Conservation (phyloP, 495 filamentous ascomycete species). For the Margaritispora aquatica region DNA sequence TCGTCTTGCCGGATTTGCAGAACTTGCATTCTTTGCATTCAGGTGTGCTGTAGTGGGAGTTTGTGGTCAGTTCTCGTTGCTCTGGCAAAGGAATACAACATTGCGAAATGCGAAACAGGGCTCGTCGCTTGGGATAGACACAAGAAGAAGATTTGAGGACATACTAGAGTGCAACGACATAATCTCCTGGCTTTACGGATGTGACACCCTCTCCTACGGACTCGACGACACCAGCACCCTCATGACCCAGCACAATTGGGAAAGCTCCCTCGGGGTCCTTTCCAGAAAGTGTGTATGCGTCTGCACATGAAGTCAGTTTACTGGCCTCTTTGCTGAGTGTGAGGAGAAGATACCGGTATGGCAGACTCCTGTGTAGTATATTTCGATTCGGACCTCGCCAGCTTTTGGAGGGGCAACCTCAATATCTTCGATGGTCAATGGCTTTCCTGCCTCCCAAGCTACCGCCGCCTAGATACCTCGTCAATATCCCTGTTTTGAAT, state of each 20-base stretch:
- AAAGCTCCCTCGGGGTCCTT: conserved; percentile 99
- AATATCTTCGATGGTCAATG: conserved; percentile 81
- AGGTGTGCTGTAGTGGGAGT: conserved; percentile 67
- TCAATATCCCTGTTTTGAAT: conserved; percentile 7
- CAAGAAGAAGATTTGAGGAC: conserved; percentile 24
- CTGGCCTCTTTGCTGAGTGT: not conserved
- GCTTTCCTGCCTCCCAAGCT: conserved; percentile 91
- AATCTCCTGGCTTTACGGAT: conserved; percentile 83
- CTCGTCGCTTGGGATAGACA: no score
- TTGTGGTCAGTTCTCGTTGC: conserved; percentile 1
- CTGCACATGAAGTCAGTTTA: conserved; percentile 34
- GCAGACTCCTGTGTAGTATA: conserved; percentile 96
- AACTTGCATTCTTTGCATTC: conserved; percentile 99
- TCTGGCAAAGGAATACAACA: no score
- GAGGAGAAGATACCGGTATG: conserved; percentile 68
- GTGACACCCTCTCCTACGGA: conserved; percentile 95
- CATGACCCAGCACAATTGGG: conserved; percentile 92
- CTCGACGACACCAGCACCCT: conserved; percentile 95
- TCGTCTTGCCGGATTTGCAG: conserved; percentile 98
- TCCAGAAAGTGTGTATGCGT: conserved; percentile 96
- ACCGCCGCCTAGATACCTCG: conserved; percentile 64
- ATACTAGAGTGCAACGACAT: conserved; percentile 95
- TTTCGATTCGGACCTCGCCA: conserved; percentile 93
- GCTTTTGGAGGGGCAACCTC: conserved; percentile 90
- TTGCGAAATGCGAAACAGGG: no score